Evolutionary conservation across 2,329 filamentous ascomycete genomes (phyloP).

Genomic region (Diaporthe ampelina): DNA sequence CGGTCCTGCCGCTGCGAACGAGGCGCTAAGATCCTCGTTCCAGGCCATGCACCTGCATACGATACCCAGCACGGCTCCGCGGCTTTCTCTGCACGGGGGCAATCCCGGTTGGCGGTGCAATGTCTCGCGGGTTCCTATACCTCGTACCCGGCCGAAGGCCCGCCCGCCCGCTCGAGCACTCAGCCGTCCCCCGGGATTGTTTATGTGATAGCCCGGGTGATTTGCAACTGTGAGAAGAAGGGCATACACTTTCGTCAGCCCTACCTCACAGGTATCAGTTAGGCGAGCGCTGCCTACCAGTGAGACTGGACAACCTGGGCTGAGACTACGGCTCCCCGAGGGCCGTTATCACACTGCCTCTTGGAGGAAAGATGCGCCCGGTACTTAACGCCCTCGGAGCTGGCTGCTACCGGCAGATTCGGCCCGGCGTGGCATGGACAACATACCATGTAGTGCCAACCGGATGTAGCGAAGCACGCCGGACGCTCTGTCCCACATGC

Average conservation of each 20-base stretch:
- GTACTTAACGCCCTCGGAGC: neutral
- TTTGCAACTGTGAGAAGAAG: neutral
- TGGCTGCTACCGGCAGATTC: conserved; percentile 15
- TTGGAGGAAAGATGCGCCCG: neutral
- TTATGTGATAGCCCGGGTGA: neutral
- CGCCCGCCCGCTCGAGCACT: conserved; percentile 4
- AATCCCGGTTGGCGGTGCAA: conserved; percentile 8
- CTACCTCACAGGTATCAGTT: neutral
- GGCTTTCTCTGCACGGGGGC: conserved; percentile 5
- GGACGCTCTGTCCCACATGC: neutral
- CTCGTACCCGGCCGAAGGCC: conserved; percentile 19
- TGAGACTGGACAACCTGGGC: neutral
- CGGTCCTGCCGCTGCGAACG: neutral
- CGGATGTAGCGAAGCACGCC: conserved; percentile 17
- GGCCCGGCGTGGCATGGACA: conserved; percentile 4
- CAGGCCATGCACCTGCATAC: conserved; percentile 10
- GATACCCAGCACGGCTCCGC: conserved; percentile 19
- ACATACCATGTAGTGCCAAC: neutral
- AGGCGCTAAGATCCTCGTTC: conserved; percentile 11
- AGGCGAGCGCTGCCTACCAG: neutral
- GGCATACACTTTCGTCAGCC: neutral
- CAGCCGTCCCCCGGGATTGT: neutral
- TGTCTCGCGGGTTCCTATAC: neutral
- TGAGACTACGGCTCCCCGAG: neutral
- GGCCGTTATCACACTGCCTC: neutral